Conservation (phyloP, 306 rosid species). For the Lablab purpureus region DNA sequence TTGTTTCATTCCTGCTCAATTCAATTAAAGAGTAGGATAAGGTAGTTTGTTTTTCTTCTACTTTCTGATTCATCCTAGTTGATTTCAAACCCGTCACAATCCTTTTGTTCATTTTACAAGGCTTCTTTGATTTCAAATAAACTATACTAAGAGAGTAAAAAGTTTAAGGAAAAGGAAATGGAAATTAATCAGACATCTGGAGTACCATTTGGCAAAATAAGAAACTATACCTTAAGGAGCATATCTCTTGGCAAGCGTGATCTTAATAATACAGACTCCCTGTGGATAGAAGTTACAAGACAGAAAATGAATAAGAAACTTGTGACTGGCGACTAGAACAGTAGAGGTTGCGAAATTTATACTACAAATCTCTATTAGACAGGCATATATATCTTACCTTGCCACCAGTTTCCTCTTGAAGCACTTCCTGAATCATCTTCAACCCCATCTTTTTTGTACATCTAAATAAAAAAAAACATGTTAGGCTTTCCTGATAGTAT, state of each 20-base stretch:
- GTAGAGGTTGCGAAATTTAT: conserved; percentile 4
- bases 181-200: conserved; percentile 9
- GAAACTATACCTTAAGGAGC: conserved; percentile 58
- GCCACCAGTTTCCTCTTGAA: conserved; percentile 96
- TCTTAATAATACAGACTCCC: conserved; percentile 85
- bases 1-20: not conserved
- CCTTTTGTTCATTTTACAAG: not conserved
- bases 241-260: conserved; percentile 41
- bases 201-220: conserved; percentile 1
- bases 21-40: not conserved
- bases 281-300: conserved; percentile 43
- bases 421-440: conserved; percentile 86
- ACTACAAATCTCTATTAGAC: not conserved
- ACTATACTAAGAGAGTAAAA: not conserved
- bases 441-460: conserved; percentile 72
- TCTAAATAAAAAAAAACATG: conserved; percentile 24
- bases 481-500: not conserved
- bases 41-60: conserved; percentile 11
- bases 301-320: conserved; percentile 27
- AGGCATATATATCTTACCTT: conserved; percentile 58
- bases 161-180: conserved; percentile 22
- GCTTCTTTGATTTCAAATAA: conserved; percentile 2
- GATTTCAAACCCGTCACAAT: conserved; percentile 1
- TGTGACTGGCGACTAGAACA: not conserved
- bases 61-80: not conserved